Percentiles rank a stretch among this genome's conserved stretches.
phyloP scores from a whole-genome alignment of 2,329 filamentous ascomycete genomes.

The Penicillium sp. region DNA sequence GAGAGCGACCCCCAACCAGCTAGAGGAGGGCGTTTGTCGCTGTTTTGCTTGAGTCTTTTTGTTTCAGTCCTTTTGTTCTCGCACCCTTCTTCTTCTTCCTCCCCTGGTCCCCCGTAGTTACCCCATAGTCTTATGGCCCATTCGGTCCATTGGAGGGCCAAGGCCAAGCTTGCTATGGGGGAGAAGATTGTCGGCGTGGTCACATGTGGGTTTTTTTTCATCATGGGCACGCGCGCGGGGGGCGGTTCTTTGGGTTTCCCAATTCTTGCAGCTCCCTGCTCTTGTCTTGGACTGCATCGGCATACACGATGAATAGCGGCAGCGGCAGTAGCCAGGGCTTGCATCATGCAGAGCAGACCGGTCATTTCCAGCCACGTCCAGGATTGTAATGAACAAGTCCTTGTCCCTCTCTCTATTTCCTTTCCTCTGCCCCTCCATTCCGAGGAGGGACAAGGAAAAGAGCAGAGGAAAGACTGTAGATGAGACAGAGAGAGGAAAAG shows the following conservation, averaged over 20 bases:
- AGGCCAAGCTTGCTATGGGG: not conserved
- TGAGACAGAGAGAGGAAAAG: not conserved
- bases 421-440: not conserved
- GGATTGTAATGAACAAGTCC: not conserved
- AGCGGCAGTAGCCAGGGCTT: conserved; percentile 7
- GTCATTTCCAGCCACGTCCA: conserved; percentile 1
- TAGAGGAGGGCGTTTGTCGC: not conserved
- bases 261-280: not conserved
- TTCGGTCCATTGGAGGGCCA: not conserved
- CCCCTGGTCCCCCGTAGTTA: not conserved
- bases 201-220: conserved; percentile 10
- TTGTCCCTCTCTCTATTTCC: too few relatives aligned
- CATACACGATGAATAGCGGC: conserved; percentile 6
- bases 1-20: not conserved
- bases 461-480: not conserved
- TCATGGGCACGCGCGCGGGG: not conserved
- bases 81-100: not conserved
- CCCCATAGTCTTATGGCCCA: not conserved
- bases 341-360: conserved; percentile 4
- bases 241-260: not conserved
- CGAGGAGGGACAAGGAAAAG: not conserved
- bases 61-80: not conserved
- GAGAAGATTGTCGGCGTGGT: conserved; percentile 16
- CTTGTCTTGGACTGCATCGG: not conserved
- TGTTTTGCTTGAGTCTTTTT: not conserved